Conservation (phyloP, 495 filamentous ascomycete species). For the Aspergillus biplanus region DNA sequence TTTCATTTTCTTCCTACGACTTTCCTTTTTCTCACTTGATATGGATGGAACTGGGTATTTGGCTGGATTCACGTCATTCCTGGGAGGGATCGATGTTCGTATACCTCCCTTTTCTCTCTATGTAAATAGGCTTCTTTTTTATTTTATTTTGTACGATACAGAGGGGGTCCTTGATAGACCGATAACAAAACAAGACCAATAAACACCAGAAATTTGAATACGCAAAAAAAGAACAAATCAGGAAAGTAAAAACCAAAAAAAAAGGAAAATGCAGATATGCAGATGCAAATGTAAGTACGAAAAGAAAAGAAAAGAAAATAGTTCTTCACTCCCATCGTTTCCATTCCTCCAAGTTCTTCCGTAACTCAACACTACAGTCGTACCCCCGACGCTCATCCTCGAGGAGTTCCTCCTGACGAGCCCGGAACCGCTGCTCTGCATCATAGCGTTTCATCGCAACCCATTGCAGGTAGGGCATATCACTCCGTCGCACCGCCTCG, state of each 20-base stretch:
- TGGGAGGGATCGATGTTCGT: not conserved
- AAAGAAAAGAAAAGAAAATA: conserved; percentile 12
- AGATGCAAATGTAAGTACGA: not conserved
- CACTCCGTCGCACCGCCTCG: conserved; percentile 59
- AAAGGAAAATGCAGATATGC: not conserved
- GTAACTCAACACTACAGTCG: conserved; percentile 51
- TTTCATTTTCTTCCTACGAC: not conserved
- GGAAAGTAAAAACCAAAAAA: not conserved
- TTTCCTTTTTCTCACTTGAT: not conserved
- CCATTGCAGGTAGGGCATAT: conserved; percentile 53
- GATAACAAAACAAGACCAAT: conserved; percentile 6
- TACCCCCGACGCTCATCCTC: conserved; percentile 48
- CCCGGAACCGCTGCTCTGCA: conserved; percentile 50
- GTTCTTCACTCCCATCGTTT: conserved; percentile 51
- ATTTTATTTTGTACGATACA: conserved; percentile 2
- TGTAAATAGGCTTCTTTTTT: conserved; percentile 7
- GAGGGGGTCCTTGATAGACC: not conserved
- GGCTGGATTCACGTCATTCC: too few species aligned
- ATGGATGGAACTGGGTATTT: not conserved
- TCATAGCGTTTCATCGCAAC: conserved; percentile 43
- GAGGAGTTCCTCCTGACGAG: conserved; percentile 45
- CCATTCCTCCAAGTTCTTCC: conserved; percentile 57
- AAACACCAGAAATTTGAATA: conserved; percentile 4
- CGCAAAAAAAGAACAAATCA: not conserved
- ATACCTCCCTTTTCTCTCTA: not conserved